Conservation (phyloP, 805 yeast genomes). For the Candida sanyiensis region DNA sequence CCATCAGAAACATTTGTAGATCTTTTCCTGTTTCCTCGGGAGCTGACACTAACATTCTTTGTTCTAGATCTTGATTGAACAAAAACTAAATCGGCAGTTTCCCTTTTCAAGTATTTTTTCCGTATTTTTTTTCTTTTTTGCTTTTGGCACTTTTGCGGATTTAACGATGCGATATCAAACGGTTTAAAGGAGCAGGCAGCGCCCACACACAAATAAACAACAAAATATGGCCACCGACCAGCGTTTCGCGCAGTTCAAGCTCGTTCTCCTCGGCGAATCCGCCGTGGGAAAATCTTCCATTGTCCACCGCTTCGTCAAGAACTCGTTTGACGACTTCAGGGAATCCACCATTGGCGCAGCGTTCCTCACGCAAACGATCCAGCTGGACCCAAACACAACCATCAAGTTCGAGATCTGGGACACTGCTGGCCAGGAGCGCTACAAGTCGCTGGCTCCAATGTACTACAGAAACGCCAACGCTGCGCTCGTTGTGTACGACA, state of each 20-base stretch:
- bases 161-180: background rate
- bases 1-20: too few species aligned
- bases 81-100: too few species aligned
- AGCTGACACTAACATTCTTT: too few species aligned
- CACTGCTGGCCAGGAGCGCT: slow-evolving; percentile 93
- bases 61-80: too few species aligned
- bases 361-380: slow-evolving; percentile 75
- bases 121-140: background rate
- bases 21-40: background rate
- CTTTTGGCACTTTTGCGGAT: slow-evolving; percentile 7
- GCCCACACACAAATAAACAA: background rate
- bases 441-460: slow-evolving; percentile 78
- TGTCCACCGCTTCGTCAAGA: slow-evolving; percentile 71
- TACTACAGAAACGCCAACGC: slow-evolving; percentile 78
- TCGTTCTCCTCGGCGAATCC: slow-evolving; percentile 57
- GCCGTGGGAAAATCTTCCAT: slow-evolving; percentile 85
- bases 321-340: slow-evolving; percentile 68
- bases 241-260: slow-evolving; percentile 49
- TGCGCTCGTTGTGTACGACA: slow-evolving; percentile 73
- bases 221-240: slow-evolving; percentile 11
- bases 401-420: slow-evolving; percentile 57
- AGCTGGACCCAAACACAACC: slow-evolving; percentile 37
- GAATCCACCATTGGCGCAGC: slow-evolving; percentile 99
- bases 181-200: background rate
- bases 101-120: background rate